Percentiles rank a stretch among this genome's conserved stretches.
These are phyloP conservation scores for Magnolia officinalis DNA, from an alignment of 164 flowering plant genomes.

Conservation along the genomic window DNA sequence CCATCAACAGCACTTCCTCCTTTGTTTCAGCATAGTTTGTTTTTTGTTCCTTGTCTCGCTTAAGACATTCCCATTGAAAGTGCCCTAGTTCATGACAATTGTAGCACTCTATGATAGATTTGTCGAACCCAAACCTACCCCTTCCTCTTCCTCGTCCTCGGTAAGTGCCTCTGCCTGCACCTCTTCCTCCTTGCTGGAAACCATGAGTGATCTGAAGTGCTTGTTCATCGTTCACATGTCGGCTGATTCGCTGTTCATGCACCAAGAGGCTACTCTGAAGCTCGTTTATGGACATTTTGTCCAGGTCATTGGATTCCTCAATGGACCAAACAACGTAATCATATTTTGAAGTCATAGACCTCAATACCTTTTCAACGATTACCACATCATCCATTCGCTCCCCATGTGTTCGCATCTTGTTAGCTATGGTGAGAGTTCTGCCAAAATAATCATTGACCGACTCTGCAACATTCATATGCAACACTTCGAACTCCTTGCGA, in stretches of 20 bases:
- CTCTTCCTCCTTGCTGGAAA: neutral
- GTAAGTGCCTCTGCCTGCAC: neutral
- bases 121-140: neutral
- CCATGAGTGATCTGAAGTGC: neutral
- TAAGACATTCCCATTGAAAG: slow-evolving; percentile 3
- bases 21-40: slow-evolving; percentile 6
- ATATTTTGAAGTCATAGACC: neutral
- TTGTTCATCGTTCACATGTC: neutral
- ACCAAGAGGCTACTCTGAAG: slow-evolving; percentile 4
- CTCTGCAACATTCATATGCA: neutral
- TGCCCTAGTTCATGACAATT: slow-evolving; percentile 10
- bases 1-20: slow-evolving; percentile 1
- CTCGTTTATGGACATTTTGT: slow-evolving; percentile 1
- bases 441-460: slow-evolving; percentile 1
- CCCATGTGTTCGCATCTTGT: neutral
- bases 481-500: neutral
- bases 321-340: slow-evolving; percentile 4
- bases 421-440: neutral
- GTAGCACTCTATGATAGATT: slow-evolving; percentile 8
- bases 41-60: neutral
- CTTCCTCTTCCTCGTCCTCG: neutral
- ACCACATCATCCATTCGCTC: neutral
- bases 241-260: slow-evolving; percentile 5
- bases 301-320: slow-evolving; percentile 4
- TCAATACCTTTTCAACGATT: no score